Evolutionary conservation across 2,329 filamentous ascomycete species (phyloP).

Genomic region (Coniochaeta sp.): DNA sequence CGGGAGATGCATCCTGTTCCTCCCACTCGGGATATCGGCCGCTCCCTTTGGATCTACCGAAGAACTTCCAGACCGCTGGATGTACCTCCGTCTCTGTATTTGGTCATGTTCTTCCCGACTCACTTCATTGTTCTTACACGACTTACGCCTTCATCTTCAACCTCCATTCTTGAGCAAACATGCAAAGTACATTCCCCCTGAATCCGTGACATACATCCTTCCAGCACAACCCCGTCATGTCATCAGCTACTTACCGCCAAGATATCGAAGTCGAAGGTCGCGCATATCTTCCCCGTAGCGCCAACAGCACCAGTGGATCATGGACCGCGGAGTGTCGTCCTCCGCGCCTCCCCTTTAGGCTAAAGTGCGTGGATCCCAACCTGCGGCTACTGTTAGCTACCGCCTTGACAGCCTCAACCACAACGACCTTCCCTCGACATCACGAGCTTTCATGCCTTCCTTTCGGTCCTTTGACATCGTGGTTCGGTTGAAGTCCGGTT

Average conservation of each 20-base stretch:
- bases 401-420: background rate
- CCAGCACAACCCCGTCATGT: no score
- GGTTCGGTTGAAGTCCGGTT: background rate
- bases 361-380: slow-evolving; percentile 1
- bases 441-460: background rate
- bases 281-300: no score
- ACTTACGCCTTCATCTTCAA: no score
- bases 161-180: no score
- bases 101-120: background rate
- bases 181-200: no score
- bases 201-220: no score
- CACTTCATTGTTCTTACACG: no score
- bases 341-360: slow-evolving; percentile 4
- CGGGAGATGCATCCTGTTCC: background rate
- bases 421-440: background rate
- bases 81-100: no score
- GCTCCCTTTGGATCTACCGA: background rate
- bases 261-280: background rate
- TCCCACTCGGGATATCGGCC: background rate
- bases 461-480: background rate
- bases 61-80: no score
- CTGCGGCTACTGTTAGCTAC: slow-evolving; percentile 1
- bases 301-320: background rate
- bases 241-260: background rate
- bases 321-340: background rate